Evolutionary conservation across 768 basidiomycete species (phyloP).

Genomic region (Mycena epipterygia): DNA sequence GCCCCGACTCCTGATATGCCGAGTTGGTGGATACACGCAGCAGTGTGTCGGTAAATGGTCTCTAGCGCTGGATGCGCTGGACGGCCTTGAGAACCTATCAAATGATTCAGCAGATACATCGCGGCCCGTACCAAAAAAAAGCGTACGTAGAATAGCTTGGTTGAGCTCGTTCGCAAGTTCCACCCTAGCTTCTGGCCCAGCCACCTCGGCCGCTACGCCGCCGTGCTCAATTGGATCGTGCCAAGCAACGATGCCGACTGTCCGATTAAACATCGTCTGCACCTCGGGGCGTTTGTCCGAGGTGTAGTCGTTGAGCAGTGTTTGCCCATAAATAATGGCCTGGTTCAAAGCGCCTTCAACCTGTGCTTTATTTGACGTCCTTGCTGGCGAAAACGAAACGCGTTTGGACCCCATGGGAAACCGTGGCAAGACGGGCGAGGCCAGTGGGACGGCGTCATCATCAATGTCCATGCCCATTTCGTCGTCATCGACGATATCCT

Average conservation of each 20-base stretch:
- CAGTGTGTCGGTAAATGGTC: conserved; percentile 81
- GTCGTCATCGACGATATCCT: conserved; percentile 53
- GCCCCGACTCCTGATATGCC: conserved; percentile 79
- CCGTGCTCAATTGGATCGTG: conserved; percentile 79
- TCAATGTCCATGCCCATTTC: conserved; percentile 76
- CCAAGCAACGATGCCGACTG: conserved; percentile 86
- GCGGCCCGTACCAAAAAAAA: neutral
- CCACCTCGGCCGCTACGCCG: conserved; percentile 76
- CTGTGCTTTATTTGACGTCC: conserved; percentile 43
- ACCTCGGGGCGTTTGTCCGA: conserved; percentile 73
- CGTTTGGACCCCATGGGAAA: conserved; percentile 32
- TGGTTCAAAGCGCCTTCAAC: conserved; percentile 72
- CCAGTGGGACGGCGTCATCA: conserved; percentile 49
- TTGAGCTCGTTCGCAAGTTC: conserved; percentile 84
- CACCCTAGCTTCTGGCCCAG: conserved; percentile 75
- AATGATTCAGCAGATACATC: conserved; percentile 11
- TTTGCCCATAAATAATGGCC: conserved; percentile 83
- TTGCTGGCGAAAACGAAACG: conserved; percentile 40
- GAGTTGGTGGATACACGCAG: conserved; percentile 77
- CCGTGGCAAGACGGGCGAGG: conserved; percentile 29
- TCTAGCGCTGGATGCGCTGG: conserved; percentile 82
- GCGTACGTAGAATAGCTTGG: conserved; percentile 84
- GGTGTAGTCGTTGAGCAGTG: conserved; percentile 77
- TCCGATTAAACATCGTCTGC: conserved; percentile 75
- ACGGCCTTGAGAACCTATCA: conserved; percentile 81